These are phyloP conservation scores for Artemisia argyi DNA, from an alignment of 129 eudicot species.

Conservation along the genomic window DNA sequence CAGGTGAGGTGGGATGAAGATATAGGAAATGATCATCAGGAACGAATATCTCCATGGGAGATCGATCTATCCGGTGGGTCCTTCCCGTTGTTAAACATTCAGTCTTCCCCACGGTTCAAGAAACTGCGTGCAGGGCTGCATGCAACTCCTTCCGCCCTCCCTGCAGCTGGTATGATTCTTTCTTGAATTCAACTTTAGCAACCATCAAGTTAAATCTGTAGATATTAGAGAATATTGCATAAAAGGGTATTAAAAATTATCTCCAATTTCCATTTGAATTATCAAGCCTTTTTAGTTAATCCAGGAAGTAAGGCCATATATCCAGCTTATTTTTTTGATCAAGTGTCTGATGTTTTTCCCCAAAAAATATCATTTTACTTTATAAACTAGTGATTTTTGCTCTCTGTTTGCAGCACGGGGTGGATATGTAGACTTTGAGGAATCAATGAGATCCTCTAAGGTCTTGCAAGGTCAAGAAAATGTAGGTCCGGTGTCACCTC, in stretches of 20 bases:
- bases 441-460: slow-evolving; percentile 85
- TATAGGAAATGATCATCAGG: slow-evolving; percentile 57
- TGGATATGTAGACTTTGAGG: slow-evolving; percentile 89
- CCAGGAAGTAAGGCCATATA: no score
- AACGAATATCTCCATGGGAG: slow-evolving; percentile 95
- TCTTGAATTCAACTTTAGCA: not conserved
- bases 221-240: no score
- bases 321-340: no score
- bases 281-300: no score
- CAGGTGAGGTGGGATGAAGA: slow-evolving; percentile 99
- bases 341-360: no score
- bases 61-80: slow-evolving; percentile 66
- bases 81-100: slow-evolving; percentile 66
- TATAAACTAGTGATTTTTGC: not conserved
- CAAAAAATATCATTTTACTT: not conserved
- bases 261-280: no score
- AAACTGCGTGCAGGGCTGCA: slow-evolving; percentile 70
- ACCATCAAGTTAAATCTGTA: not conserved
- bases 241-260: no score
- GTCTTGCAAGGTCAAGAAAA: slow-evolving; percentile 99
- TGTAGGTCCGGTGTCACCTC: slow-evolving; percentile 68
- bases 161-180: slow-evolving; percentile 38
- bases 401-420: slow-evolving; percentile 48
- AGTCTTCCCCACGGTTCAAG: slow-evolving; percentile 79
- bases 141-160: slow-evolving; percentile 53